Percentiles rank a stretch among this genome's conserved stretches.
These are phyloP conservation scores for Coniochaeta hoffmannii DNA, from an alignment of 2,329 filamentous ascomycete species.

Conservation along the genomic window DNA sequence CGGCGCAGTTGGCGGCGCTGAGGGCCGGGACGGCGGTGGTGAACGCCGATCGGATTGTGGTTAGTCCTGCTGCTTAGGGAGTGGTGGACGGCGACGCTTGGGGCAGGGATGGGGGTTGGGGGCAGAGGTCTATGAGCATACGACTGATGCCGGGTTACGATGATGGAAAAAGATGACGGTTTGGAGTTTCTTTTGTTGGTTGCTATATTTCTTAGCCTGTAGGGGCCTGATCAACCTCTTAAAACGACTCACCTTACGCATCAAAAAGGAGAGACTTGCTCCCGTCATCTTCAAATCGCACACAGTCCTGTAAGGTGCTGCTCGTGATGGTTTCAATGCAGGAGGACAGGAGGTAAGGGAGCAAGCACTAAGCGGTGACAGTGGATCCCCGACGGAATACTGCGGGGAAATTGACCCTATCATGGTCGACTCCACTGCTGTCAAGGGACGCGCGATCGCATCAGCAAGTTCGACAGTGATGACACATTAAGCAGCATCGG, in stretches of 20 bases:
- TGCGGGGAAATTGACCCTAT: neutral
- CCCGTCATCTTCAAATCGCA: too few species aligned
- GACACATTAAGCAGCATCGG: neutral
- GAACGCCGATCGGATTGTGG: neutral
- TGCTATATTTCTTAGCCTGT: too few species aligned
- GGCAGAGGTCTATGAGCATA: neutral
- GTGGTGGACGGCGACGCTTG: neutral
- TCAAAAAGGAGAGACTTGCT: too few species aligned
- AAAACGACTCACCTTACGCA: too few species aligned
- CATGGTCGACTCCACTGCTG: too few species aligned
- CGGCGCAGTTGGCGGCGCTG: neutral
- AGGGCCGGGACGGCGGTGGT: neutral
- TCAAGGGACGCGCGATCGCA: neutral
- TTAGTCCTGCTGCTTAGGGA: neutral
- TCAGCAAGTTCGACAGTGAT: neutral
- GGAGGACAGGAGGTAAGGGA: too few species aligned
- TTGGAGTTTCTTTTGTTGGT: neutral
- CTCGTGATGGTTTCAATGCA: too few species aligned
- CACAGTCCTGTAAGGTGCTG: too few species aligned
- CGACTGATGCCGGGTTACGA: neutral
- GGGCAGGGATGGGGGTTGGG: neutral
- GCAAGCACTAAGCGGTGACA: too few species aligned
- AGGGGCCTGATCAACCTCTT: too few species aligned
- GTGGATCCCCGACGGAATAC: too few species aligned
- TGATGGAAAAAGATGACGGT: neutral